Conservation (phyloP, 1,139 yeast genomes). For the Schwanniomyces etchellsii region DNA sequence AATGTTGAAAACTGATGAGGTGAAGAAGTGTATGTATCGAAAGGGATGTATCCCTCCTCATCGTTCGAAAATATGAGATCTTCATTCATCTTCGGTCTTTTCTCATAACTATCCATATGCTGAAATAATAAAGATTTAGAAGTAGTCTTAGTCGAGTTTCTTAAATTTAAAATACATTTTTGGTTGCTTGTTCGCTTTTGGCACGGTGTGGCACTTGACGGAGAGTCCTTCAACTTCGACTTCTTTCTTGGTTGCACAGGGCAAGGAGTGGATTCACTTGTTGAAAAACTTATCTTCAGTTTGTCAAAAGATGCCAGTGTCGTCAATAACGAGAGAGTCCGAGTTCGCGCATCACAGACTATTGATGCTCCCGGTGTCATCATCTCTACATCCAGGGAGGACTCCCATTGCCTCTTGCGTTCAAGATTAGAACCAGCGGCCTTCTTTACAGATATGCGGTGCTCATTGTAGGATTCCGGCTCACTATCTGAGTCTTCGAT, state of each 20-base stretch:
- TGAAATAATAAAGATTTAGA: conserved; percentile 3
- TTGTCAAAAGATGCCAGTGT: conserved; percentile 7
- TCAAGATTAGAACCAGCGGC: conserved; percentile 4
- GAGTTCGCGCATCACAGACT: not conserved
- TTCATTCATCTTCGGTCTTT: too few species aligned
- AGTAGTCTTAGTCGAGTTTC: conserved; percentile 19
- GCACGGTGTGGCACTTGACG: conserved; percentile 7
- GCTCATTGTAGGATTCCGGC: conserved; percentile 10
- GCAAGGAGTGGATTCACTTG: conserved; percentile 31
- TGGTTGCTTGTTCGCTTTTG: conserved; percentile 11
- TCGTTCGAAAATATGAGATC: too few species aligned
- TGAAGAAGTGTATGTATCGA: too few species aligned
- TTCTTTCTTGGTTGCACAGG: conserved; percentile 28
- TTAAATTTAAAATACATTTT: conserved; percentile 17
- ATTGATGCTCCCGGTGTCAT: conserved; percentile 10
- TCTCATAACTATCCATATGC: not conserved
- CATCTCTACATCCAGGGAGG: conserved; percentile 17
- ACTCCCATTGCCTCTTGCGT: conserved; percentile 8
- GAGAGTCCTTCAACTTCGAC: conserved; percentile 15
- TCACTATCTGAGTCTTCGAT: conserved; percentile 6
- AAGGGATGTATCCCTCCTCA: too few species aligned
- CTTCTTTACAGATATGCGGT: conserved; percentile 7
- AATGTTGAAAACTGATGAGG: conserved; percentile 4
- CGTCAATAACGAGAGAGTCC: conserved; percentile 3
- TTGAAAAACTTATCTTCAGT: conserved; percentile 21